Conservation (phyloP, 2,329 filamentous ascomycete genomes). For the Paraphoma sp. region DNA sequence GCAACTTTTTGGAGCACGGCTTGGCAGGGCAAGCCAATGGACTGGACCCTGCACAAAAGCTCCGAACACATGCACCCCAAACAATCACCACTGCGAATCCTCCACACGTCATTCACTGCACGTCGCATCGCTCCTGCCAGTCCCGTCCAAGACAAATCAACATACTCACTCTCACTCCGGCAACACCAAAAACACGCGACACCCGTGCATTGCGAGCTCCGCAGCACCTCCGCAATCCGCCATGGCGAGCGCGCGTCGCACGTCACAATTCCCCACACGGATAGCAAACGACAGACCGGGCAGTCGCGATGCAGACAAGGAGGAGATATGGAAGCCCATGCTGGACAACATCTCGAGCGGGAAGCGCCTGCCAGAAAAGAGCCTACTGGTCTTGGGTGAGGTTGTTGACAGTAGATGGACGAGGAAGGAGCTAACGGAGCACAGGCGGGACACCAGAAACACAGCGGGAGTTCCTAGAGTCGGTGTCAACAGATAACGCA, state of each 20-base stretch:
- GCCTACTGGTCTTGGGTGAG: constrained; percentile 82
- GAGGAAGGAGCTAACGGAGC: constrained; percentile 23
- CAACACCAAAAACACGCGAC: constrained; percentile 8
- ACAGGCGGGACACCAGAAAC: constrained; percentile 81
- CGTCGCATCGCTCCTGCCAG: constrained; percentile 16
- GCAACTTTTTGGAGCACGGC: constrained; percentile 34
- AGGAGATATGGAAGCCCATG: constrained; percentile 94
- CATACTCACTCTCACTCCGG: background rate
- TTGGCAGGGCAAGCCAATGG: constrained; percentile 29
- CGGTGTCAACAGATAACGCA: constrained; percentile 48
- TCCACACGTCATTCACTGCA: constrained; percentile 16
- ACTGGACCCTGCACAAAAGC: constrained; percentile 39
- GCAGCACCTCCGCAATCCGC: constrained; percentile 42
- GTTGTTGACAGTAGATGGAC: constrained; percentile 11
- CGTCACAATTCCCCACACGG: constrained; percentile 38
- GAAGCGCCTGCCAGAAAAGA: constrained; percentile 90
- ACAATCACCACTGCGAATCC: constrained; percentile 24
- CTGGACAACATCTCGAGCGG: constrained; percentile 88
- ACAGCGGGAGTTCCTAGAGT: constrained; percentile 80
- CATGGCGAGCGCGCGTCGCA: constrained; percentile 44
- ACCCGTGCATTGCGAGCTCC: constrained; percentile 10
- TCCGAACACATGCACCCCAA: constrained; percentile 27
- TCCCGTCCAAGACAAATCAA: background rate
- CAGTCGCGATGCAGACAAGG: constrained; percentile 72
- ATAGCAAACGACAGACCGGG: constrained; percentile 40